Evolutionary conservation across 192 early-diverging fungal genomes (phyloP), one percentile per base, ranked within the genome.

Genomic region (Coemansia sp.): DNA sequence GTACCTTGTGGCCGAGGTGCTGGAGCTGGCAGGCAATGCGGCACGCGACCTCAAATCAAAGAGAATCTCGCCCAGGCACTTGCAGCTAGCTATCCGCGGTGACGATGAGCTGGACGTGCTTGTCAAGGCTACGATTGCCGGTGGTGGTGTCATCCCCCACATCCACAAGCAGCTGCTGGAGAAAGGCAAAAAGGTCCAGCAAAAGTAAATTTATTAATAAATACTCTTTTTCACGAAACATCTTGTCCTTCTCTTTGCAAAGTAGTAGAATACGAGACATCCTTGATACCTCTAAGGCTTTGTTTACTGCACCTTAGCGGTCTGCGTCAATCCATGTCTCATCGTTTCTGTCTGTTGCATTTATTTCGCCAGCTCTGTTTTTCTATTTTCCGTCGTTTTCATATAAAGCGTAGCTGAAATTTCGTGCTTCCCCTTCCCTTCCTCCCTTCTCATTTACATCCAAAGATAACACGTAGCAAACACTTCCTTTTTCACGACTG

Each of bases 1-100:
- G 83, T 96, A 96, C 74, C 81, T 96, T 47, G 91, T 92, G 20
- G 94, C 94, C 11, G 94, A 96, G 81, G 91, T 96, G 4, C 82
- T 96, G 30, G 94, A 96, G 75, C 85, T 96, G 62, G 92, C 93
- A 47, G 93, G 93, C 22, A 95, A 95, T 77, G 93, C 93, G 5
- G 89, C 92, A 40, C 92, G 91, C 66, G 93, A 95, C 61, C 73
- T 94, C 22, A 94, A 94, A 68, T 89, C 92, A 47, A 95, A 94
- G 79, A 84, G 93, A 58, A 95, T 95, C 60, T 91, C 88, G 25
- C 93, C 93, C 29, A 81, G 93, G 61, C 93, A 95, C 72, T 68
- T 95, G 70, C 93, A 95, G 70, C 74, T 95, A 15, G 93, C 93
- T 50, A 95, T 95, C 68, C 87, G 93, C 47, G 92, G 92, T 52